phyloP scores from a whole-genome alignment of 1,139 yeast species.

The Spathaspora jeffriesii region DNA sequence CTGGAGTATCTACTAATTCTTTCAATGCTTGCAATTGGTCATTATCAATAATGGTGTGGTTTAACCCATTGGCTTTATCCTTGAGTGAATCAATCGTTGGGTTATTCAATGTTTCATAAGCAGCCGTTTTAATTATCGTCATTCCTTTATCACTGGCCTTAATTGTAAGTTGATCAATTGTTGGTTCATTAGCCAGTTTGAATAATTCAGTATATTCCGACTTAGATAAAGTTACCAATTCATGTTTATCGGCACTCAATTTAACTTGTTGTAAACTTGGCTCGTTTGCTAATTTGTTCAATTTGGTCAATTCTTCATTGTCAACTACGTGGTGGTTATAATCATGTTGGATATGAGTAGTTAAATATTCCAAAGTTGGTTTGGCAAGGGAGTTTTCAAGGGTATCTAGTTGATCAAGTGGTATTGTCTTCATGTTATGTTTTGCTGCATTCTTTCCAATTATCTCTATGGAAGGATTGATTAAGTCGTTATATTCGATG shows the following conservation, averaged over 20 bases:
- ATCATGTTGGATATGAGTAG: conserved; percentile 14
- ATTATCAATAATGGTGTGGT: conserved; percentile 5
- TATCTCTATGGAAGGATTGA: conserved; percentile 19
- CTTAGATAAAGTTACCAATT: conserved; percentile 34
- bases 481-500: conserved; percentile 19
- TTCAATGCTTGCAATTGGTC: conserved; percentile 14
- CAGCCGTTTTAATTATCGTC: conserved; percentile 24
- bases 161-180: conserved; percentile 22
- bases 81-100: conserved; percentile 15
- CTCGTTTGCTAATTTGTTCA: conserved; percentile 25
- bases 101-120: conserved; percentile 11
- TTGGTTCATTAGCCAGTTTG: conserved; percentile 36
- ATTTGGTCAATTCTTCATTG: conserved; percentile 16
- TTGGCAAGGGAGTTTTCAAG: conserved; percentile 15
- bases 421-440: conserved; percentile 14
- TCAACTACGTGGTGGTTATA: conserved; percentile 12
- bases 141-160: conserved; percentile 19
- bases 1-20: conserved; percentile 19
- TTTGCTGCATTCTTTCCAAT: conserved; percentile 19
- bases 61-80: conserved; percentile 11
- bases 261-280: conserved; percentile 37
- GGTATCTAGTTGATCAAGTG: conserved; percentile 15
- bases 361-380: conserved; percentile 28
- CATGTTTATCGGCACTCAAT: conserved; percentile 33
- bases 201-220: conserved; percentile 37